phyloP scores from a whole-genome alignment of 2,329 filamentous ascomycete genomes.

The Fusarium tupiense region DNA sequence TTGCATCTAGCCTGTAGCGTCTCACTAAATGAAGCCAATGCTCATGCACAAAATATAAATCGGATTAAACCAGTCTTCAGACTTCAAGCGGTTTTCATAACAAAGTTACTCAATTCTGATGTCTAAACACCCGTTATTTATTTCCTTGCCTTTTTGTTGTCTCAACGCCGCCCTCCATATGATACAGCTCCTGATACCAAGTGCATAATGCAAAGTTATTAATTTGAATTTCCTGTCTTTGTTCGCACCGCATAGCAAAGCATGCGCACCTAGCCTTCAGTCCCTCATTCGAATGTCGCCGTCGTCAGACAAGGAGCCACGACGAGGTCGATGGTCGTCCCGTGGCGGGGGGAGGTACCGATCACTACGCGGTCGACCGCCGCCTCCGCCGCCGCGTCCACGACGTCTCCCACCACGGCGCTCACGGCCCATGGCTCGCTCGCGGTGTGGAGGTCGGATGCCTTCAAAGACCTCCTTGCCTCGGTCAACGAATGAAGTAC shows the following conservation, averaged over 20 bases:
- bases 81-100: background rate
- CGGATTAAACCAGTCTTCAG: background rate
- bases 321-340: conserved; percentile 20
- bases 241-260: background rate
- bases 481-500: conserved; percentile 73
- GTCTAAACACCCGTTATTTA: conserved; percentile 3
- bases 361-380: conserved; percentile 46
- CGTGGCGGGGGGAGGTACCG: conserved; percentile 46
- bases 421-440: conserved; percentile 51
- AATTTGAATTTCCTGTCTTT: background rate
- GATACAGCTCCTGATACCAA: background rate
- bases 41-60: background rate
- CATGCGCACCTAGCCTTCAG: background rate
- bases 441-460: conserved; percentile 68
- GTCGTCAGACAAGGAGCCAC: conserved; percentile 15
- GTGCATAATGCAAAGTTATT: background rate
- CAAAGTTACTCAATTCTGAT: conserved; percentile 13
- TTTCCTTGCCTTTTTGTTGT: conserved; percentile 1
- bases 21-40: background rate
- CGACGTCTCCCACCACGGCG: conserved; percentile 50
- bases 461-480: conserved; percentile 76
- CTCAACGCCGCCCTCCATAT: background rate
- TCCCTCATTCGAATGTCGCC: conserved; percentile 24
- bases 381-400: conserved; percentile 42
- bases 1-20: background rate